Evolutionary conservation across 1,139 yeast genomes (phyloP), one percentile per base, ranked within the genome.

Genomic region (Nakaseomyces nivariensis): DNA sequence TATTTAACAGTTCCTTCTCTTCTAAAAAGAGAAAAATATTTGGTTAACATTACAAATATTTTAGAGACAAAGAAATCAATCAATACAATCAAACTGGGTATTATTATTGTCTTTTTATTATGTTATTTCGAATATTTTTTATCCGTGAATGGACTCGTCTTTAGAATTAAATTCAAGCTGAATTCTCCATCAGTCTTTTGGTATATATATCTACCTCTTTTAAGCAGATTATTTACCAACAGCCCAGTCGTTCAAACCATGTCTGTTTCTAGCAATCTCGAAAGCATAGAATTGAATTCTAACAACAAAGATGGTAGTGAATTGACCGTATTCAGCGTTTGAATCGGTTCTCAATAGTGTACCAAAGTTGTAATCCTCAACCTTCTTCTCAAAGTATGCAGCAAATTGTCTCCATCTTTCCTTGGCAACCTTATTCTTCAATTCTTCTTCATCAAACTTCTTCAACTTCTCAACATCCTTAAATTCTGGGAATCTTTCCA

Each of bases 341-440:
- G 85, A 69, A 57, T 79, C 81, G 41, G 78, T 71, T 74, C 99
- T 83, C 63, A 94, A 73, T 60, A 94, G 74, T 27, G 98, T 89
- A 54, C 99, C 99, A 65, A 94, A 92, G 72, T 94, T 94, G 72
- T 78, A 94, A 69, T 94, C 98, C 56, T 86, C 95, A 54, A 85
- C 68, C 52, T 67, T 71, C 53, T 82, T 79, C 62, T 89, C 94
- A 72, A 88, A 94, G 56, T 78, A 74, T 65, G 84, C 87, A 72
- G 94, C 82, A 68, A 83, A 94, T 31, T 70, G 72, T 76, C 97
- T 85, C 99, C 99, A 94, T 70, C 79, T 82, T 57, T 78, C 85
- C 71, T 92, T 94, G 56, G 95, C 96, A 31, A 67, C 72, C 38
- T 78, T 75, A 46, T 84, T 78, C 71, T 94, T 94, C 84, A 94